phyloP scores from a whole-genome alignment of 257 asterid species.

The Solanum stenotomum region DNA sequence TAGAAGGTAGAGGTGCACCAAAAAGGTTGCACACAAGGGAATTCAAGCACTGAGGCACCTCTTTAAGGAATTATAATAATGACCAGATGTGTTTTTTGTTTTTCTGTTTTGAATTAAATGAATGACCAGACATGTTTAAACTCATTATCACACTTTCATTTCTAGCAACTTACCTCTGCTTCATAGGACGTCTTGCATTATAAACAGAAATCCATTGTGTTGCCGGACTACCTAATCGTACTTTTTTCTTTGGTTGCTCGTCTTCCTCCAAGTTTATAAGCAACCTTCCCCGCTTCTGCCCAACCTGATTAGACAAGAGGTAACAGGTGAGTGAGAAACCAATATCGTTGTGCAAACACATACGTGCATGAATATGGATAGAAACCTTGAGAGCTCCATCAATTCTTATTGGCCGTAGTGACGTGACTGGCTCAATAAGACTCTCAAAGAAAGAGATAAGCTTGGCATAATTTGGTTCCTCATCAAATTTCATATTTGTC shows the following conservation, averaged over 20 bases:
- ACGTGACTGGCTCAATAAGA: constrained; percentile 81
- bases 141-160: neutral
- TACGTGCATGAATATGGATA: neutral
- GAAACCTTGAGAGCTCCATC: constrained; percentile 97
- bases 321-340: neutral
- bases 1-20: neutral
- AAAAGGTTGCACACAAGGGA: neutral
- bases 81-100: neutral
- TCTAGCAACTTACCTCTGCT: constrained; percentile 55
- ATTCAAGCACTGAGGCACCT: neutral
- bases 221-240: constrained; percentile 93
- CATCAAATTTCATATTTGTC: constrained; percentile 93
- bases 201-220: constrained; percentile 94
- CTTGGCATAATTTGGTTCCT: constrained; percentile 93
- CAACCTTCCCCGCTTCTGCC: constrained; percentile 89
- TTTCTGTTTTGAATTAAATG: neutral
- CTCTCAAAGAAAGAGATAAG: constrained; percentile 75
- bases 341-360: neutral
- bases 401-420: constrained; percentile 84
- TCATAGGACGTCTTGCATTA: constrained; percentile 96
- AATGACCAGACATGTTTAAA: neutral
- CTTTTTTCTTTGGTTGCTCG: constrained; percentile 98
- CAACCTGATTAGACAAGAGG: constrained; percentile 43
- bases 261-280: constrained; percentile 89
- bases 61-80: neutral